Conservation (phyloP, 306 rosid genomes). For the Geum urbanum region DNA sequence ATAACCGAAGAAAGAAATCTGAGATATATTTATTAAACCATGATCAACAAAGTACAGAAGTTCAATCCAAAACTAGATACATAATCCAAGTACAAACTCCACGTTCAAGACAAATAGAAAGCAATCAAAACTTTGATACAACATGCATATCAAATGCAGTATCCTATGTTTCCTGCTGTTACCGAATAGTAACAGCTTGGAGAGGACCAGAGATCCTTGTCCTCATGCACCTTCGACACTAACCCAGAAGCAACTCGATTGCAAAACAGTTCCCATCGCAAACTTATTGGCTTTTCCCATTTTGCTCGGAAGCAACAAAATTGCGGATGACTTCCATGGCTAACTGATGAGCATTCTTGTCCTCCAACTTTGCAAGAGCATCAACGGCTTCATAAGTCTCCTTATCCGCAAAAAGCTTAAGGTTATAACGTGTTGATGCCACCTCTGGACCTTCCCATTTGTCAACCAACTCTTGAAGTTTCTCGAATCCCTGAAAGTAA, state of each 20-base stretch:
- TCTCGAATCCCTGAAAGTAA: conserved; percentile 74
- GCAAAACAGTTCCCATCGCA: conserved; percentile 17
- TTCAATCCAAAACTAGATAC: conserved; percentile 6
- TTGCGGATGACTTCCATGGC: conserved; percentile 89
- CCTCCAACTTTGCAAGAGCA: conserved; percentile 67
- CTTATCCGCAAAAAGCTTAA: conserved; percentile 81
- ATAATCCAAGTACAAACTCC: conserved; percentile 15
- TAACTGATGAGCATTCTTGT: conserved; percentile 85
- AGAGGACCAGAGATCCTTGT: conserved; percentile 20
- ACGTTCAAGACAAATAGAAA: conserved; percentile 8
- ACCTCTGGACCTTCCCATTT: conserved; percentile 85
- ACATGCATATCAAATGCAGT: conserved; percentile 12
- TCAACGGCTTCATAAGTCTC: conserved; percentile 80
- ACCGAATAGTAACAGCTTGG: conserved; percentile 43
- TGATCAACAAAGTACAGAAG: not conserved
- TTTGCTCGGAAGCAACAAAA: conserved; percentile 71
- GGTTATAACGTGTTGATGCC: conserved; percentile 61
- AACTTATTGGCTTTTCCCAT: conserved; percentile 66
- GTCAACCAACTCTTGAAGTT: conserved; percentile 66
- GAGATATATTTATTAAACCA: not conserved
- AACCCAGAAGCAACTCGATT: conserved; percentile 11
- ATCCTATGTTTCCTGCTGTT: conserved; percentile 33
- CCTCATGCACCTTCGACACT: conserved; percentile 25
- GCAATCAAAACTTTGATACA: conserved; percentile 32
- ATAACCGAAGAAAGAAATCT: not conserved